Base-by-base conservation (phyloP, 202 grass and related monocot genomes). In the Musa balbisiana region DNA sequence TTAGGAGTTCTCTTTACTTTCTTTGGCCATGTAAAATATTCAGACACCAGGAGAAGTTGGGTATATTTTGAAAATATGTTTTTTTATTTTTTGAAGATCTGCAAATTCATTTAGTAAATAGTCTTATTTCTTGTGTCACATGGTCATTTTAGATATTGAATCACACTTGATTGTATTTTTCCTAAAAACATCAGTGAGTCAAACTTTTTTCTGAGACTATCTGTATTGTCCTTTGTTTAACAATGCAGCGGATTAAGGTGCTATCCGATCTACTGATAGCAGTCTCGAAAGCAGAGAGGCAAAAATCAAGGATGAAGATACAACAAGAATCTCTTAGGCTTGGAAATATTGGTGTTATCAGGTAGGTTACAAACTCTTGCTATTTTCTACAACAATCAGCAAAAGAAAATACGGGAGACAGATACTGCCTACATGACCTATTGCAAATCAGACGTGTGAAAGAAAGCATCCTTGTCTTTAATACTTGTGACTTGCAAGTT, bases 241-340 rank as follows among this genome's bases (percentile, higher is more conserved):
- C 54, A 56, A 76, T 90, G 84, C 84, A 99, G 95, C 83, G 85
- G 85, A 83, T 92, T 67, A 99, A 99, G 78, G 80, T 95, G 59
- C 75, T 99, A 73, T 95, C 91, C 49, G 89, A 92, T 85, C 74
- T 99, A 79, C 82, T 95, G 22, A 92, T 99, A 95, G 79, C 85
- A 71, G 95, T 99, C 25, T 99, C 91, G n/a, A 99, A 99, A 99
- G 91, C 95, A 75, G 95, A 99, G 83, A 90, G 95, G 72, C 95
- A 99, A 85, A 89, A 99, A 84, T 85, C 91, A 52, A 87, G 84
- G 62, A 92, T 95, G 87, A 90, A 86, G 78, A 87, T 95, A 88
- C 87, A 80, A 26, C 95, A 99, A 78, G 95, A 99, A 87, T 95
- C 91, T 85, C 92, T 90, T 23, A 88, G 95, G 78, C 95, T 99